A percentile compares a stretch with the other conserved stretches of the same genome.
Evolutionary conservation across 345 rosid genomes (phyloP).

Genomic region (Rubroshorea leprosula): DNA sequence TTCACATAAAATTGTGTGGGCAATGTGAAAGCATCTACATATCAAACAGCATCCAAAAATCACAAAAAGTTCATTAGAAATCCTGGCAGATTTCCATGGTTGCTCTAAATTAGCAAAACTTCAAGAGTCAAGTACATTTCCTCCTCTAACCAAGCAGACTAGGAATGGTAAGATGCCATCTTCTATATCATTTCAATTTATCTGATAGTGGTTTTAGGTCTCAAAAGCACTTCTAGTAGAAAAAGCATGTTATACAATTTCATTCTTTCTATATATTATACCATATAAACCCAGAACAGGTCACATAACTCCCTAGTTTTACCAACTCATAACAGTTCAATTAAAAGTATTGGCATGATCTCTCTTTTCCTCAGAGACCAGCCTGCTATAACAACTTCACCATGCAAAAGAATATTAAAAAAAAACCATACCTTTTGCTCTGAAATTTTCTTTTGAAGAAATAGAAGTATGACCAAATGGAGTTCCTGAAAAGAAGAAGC

Average conservation of each 20-base stretch:
- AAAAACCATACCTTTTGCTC: slow-evolving; percentile 79
- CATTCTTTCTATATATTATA: not conserved
- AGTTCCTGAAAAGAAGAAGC: slow-evolving; percentile 79
- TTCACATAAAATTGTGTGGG: too few species aligned
- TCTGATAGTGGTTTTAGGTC: too few species aligned
- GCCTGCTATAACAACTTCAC: slow-evolving; percentile 11
- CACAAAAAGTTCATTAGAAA: too few species aligned
- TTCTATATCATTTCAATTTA: too few species aligned
- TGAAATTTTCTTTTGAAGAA: slow-evolving; percentile 78
- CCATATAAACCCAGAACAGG: not conserved
- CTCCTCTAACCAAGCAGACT: too few species aligned
- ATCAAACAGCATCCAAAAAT: too few species aligned
- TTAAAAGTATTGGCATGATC: not conserved
- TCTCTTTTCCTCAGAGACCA: slow-evolving; percentile 8
- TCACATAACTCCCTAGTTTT: not conserved
- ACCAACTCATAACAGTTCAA: not conserved
- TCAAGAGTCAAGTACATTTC: too few species aligned
- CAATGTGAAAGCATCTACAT: too few species aligned
- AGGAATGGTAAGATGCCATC: too few species aligned
- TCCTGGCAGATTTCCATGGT: too few species aligned
- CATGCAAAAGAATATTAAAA: slow-evolving; percentile 8
- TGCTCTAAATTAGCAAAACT: too few species aligned
- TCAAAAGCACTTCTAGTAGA: too few species aligned
- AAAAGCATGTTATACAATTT: not conserved
- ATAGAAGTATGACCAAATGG: slow-evolving; percentile 75